Conservation (phyloP, 2,329 filamentous ascomycete species). For the Grosmannia huntii region DNA sequence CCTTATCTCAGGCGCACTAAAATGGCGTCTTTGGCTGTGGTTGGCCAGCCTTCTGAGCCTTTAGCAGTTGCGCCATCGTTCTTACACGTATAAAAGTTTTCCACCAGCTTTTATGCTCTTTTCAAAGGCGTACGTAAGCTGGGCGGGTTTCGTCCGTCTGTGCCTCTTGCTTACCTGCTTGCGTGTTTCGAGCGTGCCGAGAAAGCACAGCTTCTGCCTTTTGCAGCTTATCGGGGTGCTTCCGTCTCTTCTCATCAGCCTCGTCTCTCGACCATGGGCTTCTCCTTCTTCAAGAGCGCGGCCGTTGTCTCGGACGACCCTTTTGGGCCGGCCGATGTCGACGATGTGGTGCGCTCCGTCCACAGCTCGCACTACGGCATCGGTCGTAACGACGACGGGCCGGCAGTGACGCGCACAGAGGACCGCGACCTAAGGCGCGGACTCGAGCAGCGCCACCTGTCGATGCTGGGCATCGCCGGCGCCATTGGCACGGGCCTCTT, state of each 20-base stretch:
- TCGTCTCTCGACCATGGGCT: background rate
- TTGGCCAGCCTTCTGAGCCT: background rate
- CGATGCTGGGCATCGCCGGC: constrained; percentile 33
- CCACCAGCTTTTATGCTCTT: background rate
- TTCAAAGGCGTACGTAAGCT: background rate
- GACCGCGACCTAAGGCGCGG: constrained; percentile 8
- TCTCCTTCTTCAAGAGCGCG: background rate
- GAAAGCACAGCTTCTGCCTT: background rate
- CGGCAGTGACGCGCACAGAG: constrained; percentile 6
- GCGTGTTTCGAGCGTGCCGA: background rate
- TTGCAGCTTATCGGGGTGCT: too few species aligned
- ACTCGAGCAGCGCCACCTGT: constrained; percentile 30
- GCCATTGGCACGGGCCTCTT: constrained; percentile 61
- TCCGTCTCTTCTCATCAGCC: background rate
- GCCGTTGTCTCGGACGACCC: background rate
- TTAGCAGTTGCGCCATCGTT: background rate
- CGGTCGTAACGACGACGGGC: background rate
- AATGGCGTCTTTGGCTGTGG: background rate
- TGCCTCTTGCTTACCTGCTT: background rate
- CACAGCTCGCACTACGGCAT: background rate
- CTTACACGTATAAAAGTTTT: background rate
- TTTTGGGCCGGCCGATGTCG: background rate
- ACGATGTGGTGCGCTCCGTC: background rate
- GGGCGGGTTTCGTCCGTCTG: background rate
- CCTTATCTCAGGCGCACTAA: background rate